A percentile compares a stretch with the other conserved stretches of the same genome.
Evolutionary conservation across 805 yeast genomes (phyloP).

Genomic region (Wickerhamiella azymoides): DNA sequence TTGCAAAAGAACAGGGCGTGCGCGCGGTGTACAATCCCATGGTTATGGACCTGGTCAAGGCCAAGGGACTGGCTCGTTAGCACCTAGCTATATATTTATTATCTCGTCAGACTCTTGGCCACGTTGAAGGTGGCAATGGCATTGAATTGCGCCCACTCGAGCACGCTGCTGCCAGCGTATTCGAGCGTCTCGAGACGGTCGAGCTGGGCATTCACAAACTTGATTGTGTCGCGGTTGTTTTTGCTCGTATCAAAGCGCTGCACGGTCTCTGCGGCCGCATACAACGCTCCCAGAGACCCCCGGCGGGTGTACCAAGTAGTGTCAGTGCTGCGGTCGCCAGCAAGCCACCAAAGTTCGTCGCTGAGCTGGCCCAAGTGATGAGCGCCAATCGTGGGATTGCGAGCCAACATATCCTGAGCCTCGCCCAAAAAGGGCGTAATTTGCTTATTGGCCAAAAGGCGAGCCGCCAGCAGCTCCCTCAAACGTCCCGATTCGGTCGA

Average conservation of each 20-base stretch:
- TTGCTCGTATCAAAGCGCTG: slow-evolving; percentile 62
- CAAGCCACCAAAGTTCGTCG: slow-evolving; percentile 69
- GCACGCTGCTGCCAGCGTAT: slow-evolving; percentile 44
- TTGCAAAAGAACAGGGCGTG: not conserved
- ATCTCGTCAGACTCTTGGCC: slow-evolving; percentile 41
- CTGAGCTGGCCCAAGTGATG: slow-evolving; percentile 59
- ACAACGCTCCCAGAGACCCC: slow-evolving; percentile 50
- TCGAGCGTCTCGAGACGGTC: slow-evolving; percentile 42
- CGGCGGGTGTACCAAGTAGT: slow-evolving; percentile 91
- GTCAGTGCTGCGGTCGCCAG: slow-evolving; percentile 67
- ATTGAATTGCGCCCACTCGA: slow-evolving; percentile 65
- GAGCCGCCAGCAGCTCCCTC: slow-evolving; percentile 28
- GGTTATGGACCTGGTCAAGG: not conserved
- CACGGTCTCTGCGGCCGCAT: slow-evolving; percentile 58
- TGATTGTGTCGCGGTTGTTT: slow-evolving; percentile 41
- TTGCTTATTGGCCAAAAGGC: slow-evolving; percentile 32
- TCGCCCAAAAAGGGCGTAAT: slow-evolving; percentile 18
- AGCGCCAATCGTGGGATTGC: slow-evolving; percentile 41
- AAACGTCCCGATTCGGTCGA: slow-evolving; percentile 20
- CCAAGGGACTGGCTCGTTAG: not conserved
- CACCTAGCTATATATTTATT: not conserved
- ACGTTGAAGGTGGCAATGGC: slow-evolving; percentile 51
- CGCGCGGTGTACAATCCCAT: not conserved
- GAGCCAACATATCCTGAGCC: slow-evolving; percentile 47
- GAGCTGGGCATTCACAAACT: slow-evolving; percentile 50